A percentile compares a stretch with the other conserved stretches of the same genome.
phyloP scores from a whole-genome alignment of 2,329 filamentous ascomycete species.

The Diaporthe sp. region DNA sequence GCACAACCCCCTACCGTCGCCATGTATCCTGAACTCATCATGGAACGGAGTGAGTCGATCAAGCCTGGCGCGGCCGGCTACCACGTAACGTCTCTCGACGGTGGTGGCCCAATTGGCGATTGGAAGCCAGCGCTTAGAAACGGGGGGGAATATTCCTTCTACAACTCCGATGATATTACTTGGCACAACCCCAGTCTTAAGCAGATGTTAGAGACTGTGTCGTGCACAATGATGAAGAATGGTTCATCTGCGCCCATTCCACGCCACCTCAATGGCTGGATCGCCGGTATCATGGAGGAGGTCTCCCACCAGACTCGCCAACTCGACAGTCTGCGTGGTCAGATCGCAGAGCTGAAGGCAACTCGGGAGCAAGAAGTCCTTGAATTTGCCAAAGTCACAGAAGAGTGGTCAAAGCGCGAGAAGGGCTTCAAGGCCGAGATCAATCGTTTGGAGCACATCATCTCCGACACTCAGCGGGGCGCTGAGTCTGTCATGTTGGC shows the following conservation, averaged over 20 bases:
- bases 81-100: slow-evolving; percentile 10
- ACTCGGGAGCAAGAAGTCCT: slow-evolving; percentile 27
- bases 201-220: slow-evolving; percentile 36
- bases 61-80: not conserved
- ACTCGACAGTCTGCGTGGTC: not conserved
- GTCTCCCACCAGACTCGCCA: slow-evolving; percentile 20
- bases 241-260: slow-evolving; percentile 33
- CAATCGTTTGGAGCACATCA: slow-evolving; percentile 34
- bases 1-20: not conserved
- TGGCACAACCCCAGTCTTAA: slow-evolving; percentile 34
- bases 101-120: slow-evolving; percentile 2
- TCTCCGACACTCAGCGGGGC: slow-evolving; percentile 29
- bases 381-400: slow-evolving; percentile 19
- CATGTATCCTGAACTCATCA: slow-evolving; percentile 20
- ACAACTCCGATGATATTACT: slow-evolving; percentile 1
- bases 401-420: slow-evolving; percentile 32
- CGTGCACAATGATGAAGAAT: slow-evolving; percentile 31
- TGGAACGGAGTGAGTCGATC: slow-evolving; percentile 23
- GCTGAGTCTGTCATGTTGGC: slow-evolving; percentile 27
- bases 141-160: not conserved
- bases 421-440: slow-evolving; percentile 32
- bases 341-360: slow-evolving; percentile 3
- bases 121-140: not conserved
- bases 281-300: slow-evolving; percentile 33
- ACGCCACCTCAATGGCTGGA: slow-evolving; percentile 34